Conservation (phyloP, 2,329 filamentous ascomycete species). For the Aspergillaceae sp. region DNA sequence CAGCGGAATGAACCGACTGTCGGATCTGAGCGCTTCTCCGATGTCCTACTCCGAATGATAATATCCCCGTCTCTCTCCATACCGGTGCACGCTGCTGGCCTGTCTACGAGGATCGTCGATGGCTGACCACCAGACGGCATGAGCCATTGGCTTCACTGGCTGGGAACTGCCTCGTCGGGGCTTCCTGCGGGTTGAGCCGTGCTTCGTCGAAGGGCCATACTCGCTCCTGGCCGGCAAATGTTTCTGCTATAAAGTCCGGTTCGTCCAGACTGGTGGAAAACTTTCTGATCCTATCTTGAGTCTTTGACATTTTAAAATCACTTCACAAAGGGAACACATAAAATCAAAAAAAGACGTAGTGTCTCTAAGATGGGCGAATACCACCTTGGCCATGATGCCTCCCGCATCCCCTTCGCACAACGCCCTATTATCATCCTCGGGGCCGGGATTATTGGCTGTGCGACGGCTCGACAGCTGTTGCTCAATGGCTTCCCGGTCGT, state of each 20-base stretch:
- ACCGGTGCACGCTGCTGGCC: no score
- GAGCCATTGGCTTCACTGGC: neutral
- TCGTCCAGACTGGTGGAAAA: neutral
- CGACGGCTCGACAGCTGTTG: conserved; percentile 27
- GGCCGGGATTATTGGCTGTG: conserved; percentile 35
- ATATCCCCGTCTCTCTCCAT: no score
- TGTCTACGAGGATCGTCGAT: no score
- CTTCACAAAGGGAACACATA: neutral
- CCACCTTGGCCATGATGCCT: conserved; percentile 13
- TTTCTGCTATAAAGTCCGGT: neutral
- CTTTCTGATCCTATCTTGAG: no score
- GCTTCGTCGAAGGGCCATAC: no score
- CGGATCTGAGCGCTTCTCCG: conserved; percentile 8
- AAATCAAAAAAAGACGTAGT: neutral
- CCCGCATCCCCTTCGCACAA: conserved; percentile 21
- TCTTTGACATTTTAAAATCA: no score
- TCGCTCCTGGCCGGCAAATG: no score
- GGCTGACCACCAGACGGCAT: neutral
- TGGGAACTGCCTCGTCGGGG: no score
- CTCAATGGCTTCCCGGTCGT: conserved; percentile 27
- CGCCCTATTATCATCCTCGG: conserved; percentile 29
- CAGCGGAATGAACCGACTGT: conserved; percentile 7
- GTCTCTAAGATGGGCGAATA: neutral
- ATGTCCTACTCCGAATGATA: neutral
- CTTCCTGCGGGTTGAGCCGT: neutral